These are phyloP conservation scores for Azolla pinnata DNA, from an alignment of 75 land plant species.

Conservation along the genomic window DNA sequence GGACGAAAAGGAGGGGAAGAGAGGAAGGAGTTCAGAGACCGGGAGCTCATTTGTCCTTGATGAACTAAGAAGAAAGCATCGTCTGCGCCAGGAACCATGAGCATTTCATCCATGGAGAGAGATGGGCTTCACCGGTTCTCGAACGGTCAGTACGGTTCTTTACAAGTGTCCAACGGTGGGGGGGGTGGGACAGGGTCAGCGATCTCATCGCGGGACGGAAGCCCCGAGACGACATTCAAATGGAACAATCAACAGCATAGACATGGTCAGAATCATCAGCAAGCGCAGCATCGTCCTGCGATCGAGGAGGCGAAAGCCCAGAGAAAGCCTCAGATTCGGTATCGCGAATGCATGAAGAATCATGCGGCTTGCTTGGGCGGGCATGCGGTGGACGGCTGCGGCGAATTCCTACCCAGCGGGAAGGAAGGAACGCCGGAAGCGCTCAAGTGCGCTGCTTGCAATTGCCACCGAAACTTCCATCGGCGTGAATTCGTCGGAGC, in stretches of 20 bases:
- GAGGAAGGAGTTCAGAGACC: too few relatives aligned
- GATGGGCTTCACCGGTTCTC: background rate
- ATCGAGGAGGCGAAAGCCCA: background rate
- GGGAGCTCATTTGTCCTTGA: too few relatives aligned
- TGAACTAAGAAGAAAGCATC: too few relatives aligned
- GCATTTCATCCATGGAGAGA: background rate
- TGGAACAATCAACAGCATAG: too few relatives aligned
- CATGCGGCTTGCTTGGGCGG: slow-evolving; percentile 58
- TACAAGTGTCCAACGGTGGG: background rate
- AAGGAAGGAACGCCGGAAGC: slow-evolving; percentile 45
- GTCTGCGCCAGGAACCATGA: background rate
- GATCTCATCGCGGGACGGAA: background rate
- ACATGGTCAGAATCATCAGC: too few relatives aligned
- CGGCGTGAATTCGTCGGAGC: slow-evolving; percentile 20
- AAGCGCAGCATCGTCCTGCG: too few relatives aligned
- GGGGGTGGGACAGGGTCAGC: background rate
- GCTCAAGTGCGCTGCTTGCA: slow-evolving; percentile 38
- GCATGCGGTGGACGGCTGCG: slow-evolving; percentile 60
- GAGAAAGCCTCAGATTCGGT: slow-evolving; percentile 10
- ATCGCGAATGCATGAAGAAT: slow-evolving; percentile 57
- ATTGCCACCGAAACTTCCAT: slow-evolving; percentile 37
- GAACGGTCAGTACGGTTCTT: background rate
- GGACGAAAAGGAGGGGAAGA: too few relatives aligned
- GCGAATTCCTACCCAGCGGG: slow-evolving; percentile 63
- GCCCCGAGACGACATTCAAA: background rate